Evolutionary conservation across 2,329 filamentous ascomycete species (phyloP).

Genomic region (Ramularia collo-cygni): DNA sequence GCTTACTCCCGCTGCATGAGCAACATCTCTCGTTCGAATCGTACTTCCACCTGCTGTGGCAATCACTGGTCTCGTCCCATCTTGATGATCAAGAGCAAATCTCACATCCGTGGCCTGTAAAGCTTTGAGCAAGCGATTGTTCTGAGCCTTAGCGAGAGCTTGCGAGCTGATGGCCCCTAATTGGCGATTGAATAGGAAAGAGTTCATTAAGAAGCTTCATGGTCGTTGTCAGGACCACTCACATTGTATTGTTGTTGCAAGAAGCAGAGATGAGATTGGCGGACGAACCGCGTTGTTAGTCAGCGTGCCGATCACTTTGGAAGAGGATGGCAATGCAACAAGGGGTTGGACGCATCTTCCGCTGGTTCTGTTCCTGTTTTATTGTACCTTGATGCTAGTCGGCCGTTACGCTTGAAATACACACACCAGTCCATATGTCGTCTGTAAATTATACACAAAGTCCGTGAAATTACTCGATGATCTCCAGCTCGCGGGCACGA

Average conservation of each 20-base stretch:
- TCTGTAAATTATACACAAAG: no score
- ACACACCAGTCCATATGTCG: no score
- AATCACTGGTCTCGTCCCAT: constrained; percentile 4
- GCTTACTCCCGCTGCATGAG: constrained; percentile 70
- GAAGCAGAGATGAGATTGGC: no score
- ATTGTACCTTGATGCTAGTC: no score
- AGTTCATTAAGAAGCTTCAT: constrained; percentile 51
- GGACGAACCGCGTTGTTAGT: no score
- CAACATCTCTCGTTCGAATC: constrained; percentile 7
- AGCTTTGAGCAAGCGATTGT: constrained; percentile 59
- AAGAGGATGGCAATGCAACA: no score
- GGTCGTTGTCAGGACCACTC: background rate
- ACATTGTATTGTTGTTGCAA: background rate
- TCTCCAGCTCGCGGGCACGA: constrained; percentile 58
- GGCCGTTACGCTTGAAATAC: no score
- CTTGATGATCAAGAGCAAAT: constrained; percentile 58
- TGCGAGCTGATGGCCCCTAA: constrained; percentile 59
- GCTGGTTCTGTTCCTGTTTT: no score
- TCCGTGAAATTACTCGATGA: constrained; percentile 56
- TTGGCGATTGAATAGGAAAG: constrained; percentile 68
- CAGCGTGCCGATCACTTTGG: no score
- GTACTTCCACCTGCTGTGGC: constrained; percentile 3
- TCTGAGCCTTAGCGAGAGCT: constrained; percentile 59
- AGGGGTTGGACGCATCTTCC: no score
- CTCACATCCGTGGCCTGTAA: constrained; percentile 61